phyloP scores from a whole-genome alignment of 2,329 filamentous ascomycete genomes.

The Ceratocystis colombiana region DNA sequence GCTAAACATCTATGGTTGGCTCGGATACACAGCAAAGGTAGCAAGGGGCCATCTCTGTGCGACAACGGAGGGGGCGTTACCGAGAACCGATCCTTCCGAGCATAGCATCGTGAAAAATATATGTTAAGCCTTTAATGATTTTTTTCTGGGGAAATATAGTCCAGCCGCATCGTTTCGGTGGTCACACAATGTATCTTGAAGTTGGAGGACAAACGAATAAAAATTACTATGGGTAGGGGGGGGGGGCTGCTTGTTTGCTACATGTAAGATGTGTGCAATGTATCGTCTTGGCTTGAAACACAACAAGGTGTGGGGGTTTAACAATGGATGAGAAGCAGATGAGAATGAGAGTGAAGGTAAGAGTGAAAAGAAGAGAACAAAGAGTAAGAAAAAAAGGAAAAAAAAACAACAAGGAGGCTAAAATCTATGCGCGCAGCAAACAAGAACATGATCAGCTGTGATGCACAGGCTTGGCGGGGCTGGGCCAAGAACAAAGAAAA shows the following conservation, averaged over 20 bases:
- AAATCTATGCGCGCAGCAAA: neutral
- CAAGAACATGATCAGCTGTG: constrained; percentile 12
- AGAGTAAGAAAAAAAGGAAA: neutral
- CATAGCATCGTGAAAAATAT: constrained; percentile 14
- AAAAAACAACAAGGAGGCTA: neutral
- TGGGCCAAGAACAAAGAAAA: constrained; percentile 9
- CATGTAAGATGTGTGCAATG: constrained; percentile 2
- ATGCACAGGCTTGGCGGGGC: constrained; percentile 12
- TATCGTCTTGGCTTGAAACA: neutral
- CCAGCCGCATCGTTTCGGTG: neutral
- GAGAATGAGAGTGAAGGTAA: neutral
- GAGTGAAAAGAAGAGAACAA: neutral
- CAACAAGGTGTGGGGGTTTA: neutral
- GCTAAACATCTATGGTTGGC: neutral
- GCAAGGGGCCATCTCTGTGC: neutral
- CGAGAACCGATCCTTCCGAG: constrained; percentile 14
- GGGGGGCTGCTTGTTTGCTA: neutral
- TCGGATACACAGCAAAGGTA: neutral
- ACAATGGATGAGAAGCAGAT: neutral
- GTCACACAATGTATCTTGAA: neutral
- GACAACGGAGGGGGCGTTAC: neutral
- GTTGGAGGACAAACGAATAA: neutral
- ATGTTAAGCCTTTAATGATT: neutral
- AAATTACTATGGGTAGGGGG: neutral
- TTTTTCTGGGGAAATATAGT: neutral